Evolutionary conservation across 169 alveolate species (phyloP), one percentile per base, ranked within the genome.

Genomic region (Cryptosporidium muris): DNA sequence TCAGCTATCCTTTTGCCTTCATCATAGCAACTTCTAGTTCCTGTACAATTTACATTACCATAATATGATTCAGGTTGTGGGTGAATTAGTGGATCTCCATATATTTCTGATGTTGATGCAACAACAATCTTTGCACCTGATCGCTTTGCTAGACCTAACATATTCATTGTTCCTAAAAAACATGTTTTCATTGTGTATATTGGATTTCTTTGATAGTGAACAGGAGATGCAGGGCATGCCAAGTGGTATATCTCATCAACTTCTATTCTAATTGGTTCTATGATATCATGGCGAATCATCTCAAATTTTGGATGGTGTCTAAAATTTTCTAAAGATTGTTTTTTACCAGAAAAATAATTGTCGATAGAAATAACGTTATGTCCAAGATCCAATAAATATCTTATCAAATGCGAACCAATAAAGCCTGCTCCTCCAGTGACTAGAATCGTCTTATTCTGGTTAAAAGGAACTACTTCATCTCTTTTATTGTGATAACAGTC

Each of bases 221-320:
- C 91, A 2, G 94, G 94, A 11, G 93, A 89, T 7, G 94, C 94
- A 0, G 94, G 94, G 45, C 93, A 91, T 12, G 94, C 92, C 45
- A 91, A 80, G 80, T 91, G 92, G 68, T 88, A 91, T 25, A 91
- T 91, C 81, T 91, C 91, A 65, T 91, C 92, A 14, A 91, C 90
- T 51, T 90, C 91, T 6, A 91, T 51, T 14, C 66, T 60, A 36
- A 91, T 81, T 25, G 88, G 85, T 9, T 82, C 82, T 14, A 88
- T 88, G 37, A 91, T 81, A 66, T 91, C 82, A 80, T 91, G 91
- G 11, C 91, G 81, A 14, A 91, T 82, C 38, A 91, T 68, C 64
- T 88, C 89, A 60, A 91, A 88, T 54, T 81, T 88, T 14, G 92
- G 92, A 58, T 91, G 60, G 1, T 66, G 64, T 64, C 64, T 81